Evolutionary conservation across 2,329 filamentous ascomycete species (phyloP).

Genomic region (Aplosporella prunicola): DNA sequence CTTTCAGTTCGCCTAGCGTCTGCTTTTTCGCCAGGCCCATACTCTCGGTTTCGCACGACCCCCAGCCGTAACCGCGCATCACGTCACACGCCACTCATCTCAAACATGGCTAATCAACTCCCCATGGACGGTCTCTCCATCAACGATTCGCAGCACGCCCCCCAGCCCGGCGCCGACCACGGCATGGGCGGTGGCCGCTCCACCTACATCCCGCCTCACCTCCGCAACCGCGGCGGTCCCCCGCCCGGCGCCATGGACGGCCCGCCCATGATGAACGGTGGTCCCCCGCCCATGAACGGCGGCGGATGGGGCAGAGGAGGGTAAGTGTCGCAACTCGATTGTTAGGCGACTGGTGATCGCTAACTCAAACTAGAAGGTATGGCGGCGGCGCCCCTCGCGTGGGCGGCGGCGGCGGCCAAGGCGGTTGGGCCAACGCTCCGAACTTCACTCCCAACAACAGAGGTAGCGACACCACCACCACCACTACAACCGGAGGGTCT

Average conservation of each 20-base stretch:
- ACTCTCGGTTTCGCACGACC: no score
- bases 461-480: constrained; percentile 24
- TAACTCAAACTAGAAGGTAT: background rate
- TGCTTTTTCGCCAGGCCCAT: background rate
- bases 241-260: constrained; percentile 30
- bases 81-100: constrained; percentile 14
- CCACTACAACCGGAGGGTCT: constrained; percentile 29
- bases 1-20: no score
- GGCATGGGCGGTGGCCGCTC: constrained; percentile 51
- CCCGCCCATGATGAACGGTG: constrained; percentile 31
- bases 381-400: constrained; percentile 35
- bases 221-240: constrained; percentile 44
- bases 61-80: background rate
- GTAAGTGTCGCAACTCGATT: no score
- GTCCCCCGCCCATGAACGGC: constrained; percentile 39
- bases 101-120: constrained; percentile 70
- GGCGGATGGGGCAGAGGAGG: constrained; percentile 14
- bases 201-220: constrained; percentile 76
- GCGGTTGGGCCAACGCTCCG: constrained; percentile 48
- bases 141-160: constrained; percentile 54
- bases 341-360: no score
- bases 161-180: constrained; percentile 34
- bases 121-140: constrained; percentile 71
- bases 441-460: constrained; percentile 42
- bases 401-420: constrained; percentile 41